Evolutionary conservation across 2,329 filamentous ascomycete species (phyloP).

Genomic region (Alternaria sp.): DNA sequence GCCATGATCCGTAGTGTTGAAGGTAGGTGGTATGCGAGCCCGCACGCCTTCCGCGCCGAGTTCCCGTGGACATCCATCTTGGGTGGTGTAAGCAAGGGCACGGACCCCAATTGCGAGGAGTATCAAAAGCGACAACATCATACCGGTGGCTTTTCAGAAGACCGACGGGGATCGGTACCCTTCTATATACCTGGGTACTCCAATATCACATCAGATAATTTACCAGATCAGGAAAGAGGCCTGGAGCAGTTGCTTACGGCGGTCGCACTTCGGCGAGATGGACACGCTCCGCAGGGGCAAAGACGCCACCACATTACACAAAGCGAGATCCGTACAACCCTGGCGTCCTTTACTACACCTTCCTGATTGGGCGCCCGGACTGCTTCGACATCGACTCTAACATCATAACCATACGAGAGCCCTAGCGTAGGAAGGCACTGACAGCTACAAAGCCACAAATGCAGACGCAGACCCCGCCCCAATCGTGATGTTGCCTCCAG

Average conservation of each 20-base stretch:
- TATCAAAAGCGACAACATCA: neutral
- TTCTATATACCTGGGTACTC: neutral
- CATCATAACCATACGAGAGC: fast-evolving
- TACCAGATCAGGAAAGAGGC: neutral
- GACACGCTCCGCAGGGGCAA: neutral
- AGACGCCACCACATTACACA: neutral
- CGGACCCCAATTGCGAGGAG: neutral
- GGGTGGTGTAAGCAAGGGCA: neutral
- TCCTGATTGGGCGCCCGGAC: neutral
- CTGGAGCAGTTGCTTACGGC: neutral
- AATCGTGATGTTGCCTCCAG: neutral
- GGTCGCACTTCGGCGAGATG: neutral
- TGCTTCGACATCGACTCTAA: neutral
- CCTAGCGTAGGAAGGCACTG: too few species aligned
- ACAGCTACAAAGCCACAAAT: neutral
- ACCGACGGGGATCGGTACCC: neutral
- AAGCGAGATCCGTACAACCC: neutral
- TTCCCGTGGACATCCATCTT: constrained; percentile 7
- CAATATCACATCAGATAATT: neutral
- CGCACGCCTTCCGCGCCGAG: constrained; percentile 5
- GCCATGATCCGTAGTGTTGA: neutral
- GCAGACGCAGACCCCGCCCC: neutral
- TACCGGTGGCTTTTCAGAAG: neutral
- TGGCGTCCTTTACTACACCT: neutral
- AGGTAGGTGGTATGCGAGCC: constrained; percentile 14